phyloP scores from a whole-genome alignment of 116 monocot genomes.

The Trichopus zeylanicus region DNA sequence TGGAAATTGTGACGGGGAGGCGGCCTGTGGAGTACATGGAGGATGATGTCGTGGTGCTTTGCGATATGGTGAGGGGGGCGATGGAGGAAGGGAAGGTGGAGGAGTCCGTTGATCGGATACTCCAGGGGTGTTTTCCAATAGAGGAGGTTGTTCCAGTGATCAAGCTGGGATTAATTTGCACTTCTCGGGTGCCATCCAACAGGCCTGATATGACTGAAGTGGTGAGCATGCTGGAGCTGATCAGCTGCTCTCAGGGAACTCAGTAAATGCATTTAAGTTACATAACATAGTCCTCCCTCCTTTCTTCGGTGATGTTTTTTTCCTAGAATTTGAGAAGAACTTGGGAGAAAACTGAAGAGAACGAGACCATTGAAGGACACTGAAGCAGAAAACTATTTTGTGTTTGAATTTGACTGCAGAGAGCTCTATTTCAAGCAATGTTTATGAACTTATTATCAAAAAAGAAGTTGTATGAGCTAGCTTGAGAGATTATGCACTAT shows the following conservation, averaged over 20 bases:
- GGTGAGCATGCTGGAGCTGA: slow-evolving; percentile 44
- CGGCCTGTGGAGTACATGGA: slow-evolving; percentile 51
- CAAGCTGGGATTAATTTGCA: slow-evolving; percentile 48
- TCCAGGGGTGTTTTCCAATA: slow-evolving; percentile 28
- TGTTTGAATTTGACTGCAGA: too few species aligned
- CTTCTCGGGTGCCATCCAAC: slow-evolving; percentile 49
- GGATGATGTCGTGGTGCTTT: slow-evolving; percentile 56
- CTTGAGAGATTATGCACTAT: too few species aligned
- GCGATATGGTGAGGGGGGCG: slow-evolving; percentile 31
- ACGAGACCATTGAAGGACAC: too few species aligned
- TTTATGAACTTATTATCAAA: too few species aligned
- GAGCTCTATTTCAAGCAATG: too few species aligned
- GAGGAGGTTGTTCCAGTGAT: slow-evolving; percentile 46
- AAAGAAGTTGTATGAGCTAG: too few species aligned
- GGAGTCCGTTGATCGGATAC: slow-evolving; percentile 30
- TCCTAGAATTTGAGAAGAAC: too few species aligned
- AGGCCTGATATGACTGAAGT: slow-evolving; percentile 60
- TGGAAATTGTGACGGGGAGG: slow-evolving; percentile 47
- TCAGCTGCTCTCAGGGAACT: slow-evolving; percentile 34
- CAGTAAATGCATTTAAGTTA: slow-evolving; percentile 27
- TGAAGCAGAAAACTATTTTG: too few species aligned
- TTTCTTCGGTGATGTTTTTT: too few species aligned
- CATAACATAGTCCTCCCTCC: too few species aligned
- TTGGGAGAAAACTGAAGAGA: too few species aligned
- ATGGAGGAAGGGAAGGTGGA: slow-evolving; percentile 36